Evolutionary conservation across 495 filamentous ascomycete genomes (phyloP).

Genomic region (Penicilliopsis zonata): DNA sequence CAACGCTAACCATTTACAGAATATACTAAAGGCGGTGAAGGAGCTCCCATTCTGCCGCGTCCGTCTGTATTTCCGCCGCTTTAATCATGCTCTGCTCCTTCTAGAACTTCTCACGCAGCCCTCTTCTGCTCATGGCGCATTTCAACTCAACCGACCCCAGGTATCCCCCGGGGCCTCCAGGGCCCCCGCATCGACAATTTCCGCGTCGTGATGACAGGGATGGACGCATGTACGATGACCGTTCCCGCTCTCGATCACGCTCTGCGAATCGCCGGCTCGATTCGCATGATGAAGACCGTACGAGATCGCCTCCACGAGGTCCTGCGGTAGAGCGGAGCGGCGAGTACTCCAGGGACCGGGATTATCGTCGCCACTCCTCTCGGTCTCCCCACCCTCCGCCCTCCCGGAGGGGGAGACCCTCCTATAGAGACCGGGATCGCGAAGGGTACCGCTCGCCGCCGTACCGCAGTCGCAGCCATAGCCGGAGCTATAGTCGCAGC

Average conservation of each 20-base stretch:
- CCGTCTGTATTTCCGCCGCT: background rate
- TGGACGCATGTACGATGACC: slow-evolving; percentile 39
- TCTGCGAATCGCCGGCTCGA: slow-evolving; percentile 11
- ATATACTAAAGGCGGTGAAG: slow-evolving; percentile 1
- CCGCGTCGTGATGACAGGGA: slow-evolving; percentile 27
- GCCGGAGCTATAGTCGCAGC: slow-evolving; percentile 32
- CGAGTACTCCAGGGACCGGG: slow-evolving; percentile 22
- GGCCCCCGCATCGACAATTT: slow-evolving; percentile 14
- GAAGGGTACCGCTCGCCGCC: slow-evolving; percentile 42
- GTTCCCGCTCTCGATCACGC: slow-evolving; percentile 24
- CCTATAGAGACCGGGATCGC: slow-evolving; percentile 43
- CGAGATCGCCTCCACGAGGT: slow-evolving; percentile 27
- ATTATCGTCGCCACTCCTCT: slow-evolving; percentile 23
- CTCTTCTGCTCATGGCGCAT: slow-evolving; percentile 19
- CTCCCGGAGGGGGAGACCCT: slow-evolving; percentile 19
- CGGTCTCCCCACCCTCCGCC: slow-evolving; percentile 26
- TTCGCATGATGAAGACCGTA: slow-evolving; percentile 34
- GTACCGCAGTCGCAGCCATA: slow-evolving; percentile 26
- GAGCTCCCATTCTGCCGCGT: slow-evolving; percentile 1
- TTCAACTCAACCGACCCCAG: slow-evolving; percentile 18
- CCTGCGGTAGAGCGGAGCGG: slow-evolving; percentile 25
- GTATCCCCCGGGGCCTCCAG: slow-evolving; percentile 13
- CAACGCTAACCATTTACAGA: too few species aligned
- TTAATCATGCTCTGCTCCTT: too few species aligned
- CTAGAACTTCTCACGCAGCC: background rate